These are phyloP conservation scores for Prunus campanulata DNA, from an alignment of 306 rosid species.

Conservation along the genomic window DNA sequence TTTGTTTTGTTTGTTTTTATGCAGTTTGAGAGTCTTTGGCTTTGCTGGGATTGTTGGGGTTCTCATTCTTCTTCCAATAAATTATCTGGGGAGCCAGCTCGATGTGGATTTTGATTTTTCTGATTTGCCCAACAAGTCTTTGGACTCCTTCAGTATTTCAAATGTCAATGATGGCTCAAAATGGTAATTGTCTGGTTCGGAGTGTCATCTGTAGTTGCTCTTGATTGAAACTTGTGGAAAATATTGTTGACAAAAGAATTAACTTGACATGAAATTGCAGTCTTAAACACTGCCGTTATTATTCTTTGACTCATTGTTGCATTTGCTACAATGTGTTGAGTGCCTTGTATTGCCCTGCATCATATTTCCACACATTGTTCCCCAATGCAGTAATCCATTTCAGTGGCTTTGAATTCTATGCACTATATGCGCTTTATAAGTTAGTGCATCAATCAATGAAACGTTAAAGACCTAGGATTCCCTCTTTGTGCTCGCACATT, in stretches of 20 bases:
- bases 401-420: neutral
- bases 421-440: neutral
- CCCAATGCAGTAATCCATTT: neutral
- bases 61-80: slow-evolving; percentile 65
- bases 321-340: neutral
- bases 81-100: slow-evolving; percentile 70
- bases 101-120: slow-evolving; percentile 39
- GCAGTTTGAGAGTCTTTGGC: slow-evolving; percentile 64
- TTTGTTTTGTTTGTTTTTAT: slow-evolving; percentile 3
- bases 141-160: slow-evolving; percentile 82
- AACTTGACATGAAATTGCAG: neutral
- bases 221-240: neutral
- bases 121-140: slow-evolving; percentile 56
- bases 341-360: neutral
- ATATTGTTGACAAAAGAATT: neutral
- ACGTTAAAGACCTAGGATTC: neutral
- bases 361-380: neutral
- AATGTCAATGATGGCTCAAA: slow-evolving; percentile 75
- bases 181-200: slow-evolving; percentile 41
- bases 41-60: slow-evolving; percentile 67
- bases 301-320: neutral
- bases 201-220: no score
- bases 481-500: neutral
- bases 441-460: neutral
- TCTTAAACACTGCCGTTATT: neutral